Evolutionary conservation across 164 flowering plant species (phyloP), one percentile per base, ranked within the genome.

Genomic region (Nymphaea colorata): DNA sequence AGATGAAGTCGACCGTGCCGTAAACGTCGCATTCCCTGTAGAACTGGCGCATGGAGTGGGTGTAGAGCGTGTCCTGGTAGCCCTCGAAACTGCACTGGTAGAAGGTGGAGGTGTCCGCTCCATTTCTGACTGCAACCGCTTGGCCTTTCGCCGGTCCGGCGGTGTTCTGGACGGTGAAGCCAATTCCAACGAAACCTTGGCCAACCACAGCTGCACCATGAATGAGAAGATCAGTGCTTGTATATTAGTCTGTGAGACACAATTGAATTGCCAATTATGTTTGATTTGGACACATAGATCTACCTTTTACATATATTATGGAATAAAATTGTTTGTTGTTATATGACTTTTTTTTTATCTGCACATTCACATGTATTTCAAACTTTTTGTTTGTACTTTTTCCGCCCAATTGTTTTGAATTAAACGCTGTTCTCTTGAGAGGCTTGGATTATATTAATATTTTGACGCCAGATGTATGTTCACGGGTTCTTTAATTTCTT

Each of bases 61-160:
- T 42, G 25, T 68, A 68, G 60, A 68, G 61, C 41, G 70, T 68
- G 70, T 68, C 70, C 59, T 68, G 70, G 36, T 68, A 68, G 5
- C 25, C 17, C 62, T 51, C 69, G 43, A 67, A 59, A 62, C 69
- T 67, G 57, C 67, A 65, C 41, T 36, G n/a, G 67, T 65, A 65
- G 67, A 65, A 44, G 7, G 12, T 17, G 57, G 55, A 44, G 36
- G 44, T 15, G 41, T 65, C 59, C 12, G 67, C 41, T 0, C 67
- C 67, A 44, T n/a, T 44, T 6, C 53, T 47, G 8, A 65, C 43
- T 15, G 67, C 67, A 5, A 65, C 67, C 11, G 67, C 67, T 53
- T 65, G 67, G 1, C 18, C 17, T 12, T 43, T 65, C 36, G 17
- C 55, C 15, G 67, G 36, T 10, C 67, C 67, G 41, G 67, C 67